Evolutionary conservation across 441 rosid genomes (phyloP), one percentile per base, ranked within the genome.

Genomic region (Aleurites moluccanus): DNA sequence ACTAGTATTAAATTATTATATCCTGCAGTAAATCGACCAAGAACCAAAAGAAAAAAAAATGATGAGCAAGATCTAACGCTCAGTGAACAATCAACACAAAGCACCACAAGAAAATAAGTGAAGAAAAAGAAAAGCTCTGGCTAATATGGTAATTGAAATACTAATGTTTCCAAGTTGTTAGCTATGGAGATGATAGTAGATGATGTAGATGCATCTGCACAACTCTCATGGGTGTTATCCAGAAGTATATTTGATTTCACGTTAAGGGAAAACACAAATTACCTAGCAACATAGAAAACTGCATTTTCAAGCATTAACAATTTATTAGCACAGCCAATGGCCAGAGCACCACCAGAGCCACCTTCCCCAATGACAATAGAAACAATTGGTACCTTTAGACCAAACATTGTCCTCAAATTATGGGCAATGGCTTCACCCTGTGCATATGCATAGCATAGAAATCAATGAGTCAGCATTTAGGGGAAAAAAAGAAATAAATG

Each of bases 321-420:
- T 79, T 89, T 90, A 83, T 96, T 96, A 72, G 94, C 92, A 83
- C 97, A 93, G 15, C 89, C 97, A 79, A 93, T 91, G 76, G 98
- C 98, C 81, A 93, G 77, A 74, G 99, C 98, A 82, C 98, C 98
- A 76, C 98, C 97, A 86, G 96, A 92, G 76, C 98, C 99, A 86
- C 99, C 98, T 88, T 96, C 98, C 61, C 97, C 97, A 70, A 90
- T 91, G 80, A 96, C 97, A 67, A 96, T 87, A n/a, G 98, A 87
- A 80, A 96, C 71, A 70, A 96, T 85, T 5, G 98, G 98, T 63
- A 93, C 99, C 86, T 91, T 92, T 44, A 96, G 85, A 76, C 97
- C 97, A 47, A 96, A 93, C 97, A 91, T 93, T 27, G 92, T 84
- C 89, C 96, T 90, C 80, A 96, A 83, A 81, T 93, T 96, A 67